phyloP scores from a whole-genome alignment of 2,329 filamentous ascomycete genomes.

The Beauveria sp. region DNA sequence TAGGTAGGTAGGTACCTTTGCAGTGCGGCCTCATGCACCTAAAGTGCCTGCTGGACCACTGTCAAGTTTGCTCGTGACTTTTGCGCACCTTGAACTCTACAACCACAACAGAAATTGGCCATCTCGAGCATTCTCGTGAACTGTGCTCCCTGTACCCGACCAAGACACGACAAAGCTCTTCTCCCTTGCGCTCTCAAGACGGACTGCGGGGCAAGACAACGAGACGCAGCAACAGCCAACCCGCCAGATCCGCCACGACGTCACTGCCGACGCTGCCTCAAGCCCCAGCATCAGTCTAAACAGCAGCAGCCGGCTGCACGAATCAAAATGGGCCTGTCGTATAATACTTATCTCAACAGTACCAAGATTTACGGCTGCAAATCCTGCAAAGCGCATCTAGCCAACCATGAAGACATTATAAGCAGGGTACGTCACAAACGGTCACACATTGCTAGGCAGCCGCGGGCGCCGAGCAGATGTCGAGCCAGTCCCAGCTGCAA shows the following conservation, averaged over 20 bases:
- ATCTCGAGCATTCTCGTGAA: background rate
- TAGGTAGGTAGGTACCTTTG: no score
- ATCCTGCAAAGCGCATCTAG: conserved; percentile 89
- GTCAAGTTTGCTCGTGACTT: background rate
- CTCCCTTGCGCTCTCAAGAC: background rate
- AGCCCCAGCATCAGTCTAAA: background rate
- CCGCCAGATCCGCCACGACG: background rate
- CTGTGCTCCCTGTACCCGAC: background rate
- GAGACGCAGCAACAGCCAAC: background rate
- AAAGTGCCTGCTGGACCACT: no score
- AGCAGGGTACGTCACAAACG: conserved; percentile 61
- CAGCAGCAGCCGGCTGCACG: background rate
- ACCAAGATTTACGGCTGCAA: conserved; percentile 89
- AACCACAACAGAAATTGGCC: background rate
- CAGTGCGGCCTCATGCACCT: no score
- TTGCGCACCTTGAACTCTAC: background rate
- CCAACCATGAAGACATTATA: conserved; percentile 93
- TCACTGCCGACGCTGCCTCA: background rate
- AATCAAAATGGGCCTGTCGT: conserved; percentile 70
- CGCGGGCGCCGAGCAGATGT: background rate
- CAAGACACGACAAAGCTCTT: background rate
- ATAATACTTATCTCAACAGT: conserved; percentile 85
- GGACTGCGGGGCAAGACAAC: background rate
- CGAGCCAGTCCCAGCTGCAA: background rate
- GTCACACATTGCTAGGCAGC: background rate